Evolutionary conservation across 768 basidiomycete species (phyloP).

Genomic region (Lyophyllum decastes): DNA sequence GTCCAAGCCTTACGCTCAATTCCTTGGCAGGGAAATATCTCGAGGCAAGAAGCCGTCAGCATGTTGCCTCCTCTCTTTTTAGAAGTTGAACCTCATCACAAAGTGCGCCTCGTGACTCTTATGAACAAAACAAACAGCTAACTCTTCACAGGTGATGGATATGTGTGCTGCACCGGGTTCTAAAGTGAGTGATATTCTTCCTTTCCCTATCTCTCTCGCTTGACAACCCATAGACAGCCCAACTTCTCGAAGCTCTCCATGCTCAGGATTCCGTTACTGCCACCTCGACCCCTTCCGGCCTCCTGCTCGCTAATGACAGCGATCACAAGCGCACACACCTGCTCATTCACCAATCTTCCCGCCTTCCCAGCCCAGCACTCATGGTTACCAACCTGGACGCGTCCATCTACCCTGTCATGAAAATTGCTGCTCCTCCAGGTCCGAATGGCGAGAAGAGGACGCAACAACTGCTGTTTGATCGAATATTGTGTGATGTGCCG

Average conservation of each 20-base stretch:
- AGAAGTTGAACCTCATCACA: slow-evolving; percentile 91
- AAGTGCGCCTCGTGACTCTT: slow-evolving; percentile 34
- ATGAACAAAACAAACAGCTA: neutral
- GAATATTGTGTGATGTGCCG: slow-evolving; percentile 95
- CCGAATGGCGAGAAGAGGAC: slow-evolving; percentile 33
- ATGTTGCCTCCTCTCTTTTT: slow-evolving; percentile 98
- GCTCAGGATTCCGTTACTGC: slow-evolving; percentile 66
- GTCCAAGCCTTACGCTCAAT: neutral
- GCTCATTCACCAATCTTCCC: slow-evolving; percentile 95
- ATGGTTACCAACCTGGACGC: slow-evolving; percentile 98
- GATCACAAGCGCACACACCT: slow-evolving; percentile 94
- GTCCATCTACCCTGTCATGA: slow-evolving; percentile 76
- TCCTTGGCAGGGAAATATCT: slow-evolving; percentile 80
- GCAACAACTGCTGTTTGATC: slow-evolving; percentile 76
- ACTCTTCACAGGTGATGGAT: slow-evolving; percentile 70
- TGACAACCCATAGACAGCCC: slow-evolving; percentile 69
- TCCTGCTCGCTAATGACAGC: slow-evolving; percentile 94
- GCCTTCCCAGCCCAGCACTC: slow-evolving; percentile 87
- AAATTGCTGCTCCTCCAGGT: slow-evolving; percentile 40
- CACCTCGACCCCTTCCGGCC: slow-evolving; percentile 74
- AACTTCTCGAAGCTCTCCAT: slow-evolving; percentile 94
- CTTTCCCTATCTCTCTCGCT: neutral
- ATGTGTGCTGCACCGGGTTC: slow-evolving; percentile 99
- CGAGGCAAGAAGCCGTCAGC: slow-evolving; percentile 95
- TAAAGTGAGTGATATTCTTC: slow-evolving; percentile 55